Conservation (phyloP, 2,329 filamentous ascomycete genomes). For the Botryotinia narcissicola region DNA sequence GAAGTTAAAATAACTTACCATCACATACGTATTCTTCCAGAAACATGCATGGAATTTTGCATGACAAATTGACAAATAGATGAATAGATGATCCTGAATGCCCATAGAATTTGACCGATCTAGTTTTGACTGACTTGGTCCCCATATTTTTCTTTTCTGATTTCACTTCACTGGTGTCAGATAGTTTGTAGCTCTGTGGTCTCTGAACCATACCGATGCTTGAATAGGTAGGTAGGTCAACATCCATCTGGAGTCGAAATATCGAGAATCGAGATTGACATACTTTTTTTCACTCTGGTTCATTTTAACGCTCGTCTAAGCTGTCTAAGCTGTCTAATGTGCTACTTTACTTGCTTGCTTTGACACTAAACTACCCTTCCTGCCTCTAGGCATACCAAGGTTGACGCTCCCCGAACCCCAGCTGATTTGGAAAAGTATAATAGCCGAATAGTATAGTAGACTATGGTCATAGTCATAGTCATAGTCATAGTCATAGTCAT, state of each 20-base stretch:
- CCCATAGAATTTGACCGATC: background rate
- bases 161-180: background rate
- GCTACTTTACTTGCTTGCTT: slow-evolving; percentile 15
- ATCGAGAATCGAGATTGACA: background rate
- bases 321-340: background rate
- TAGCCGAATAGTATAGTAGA: background rate
- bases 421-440: slow-evolving; percentile 3
- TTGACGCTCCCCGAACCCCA: slow-evolving; percentile 18
- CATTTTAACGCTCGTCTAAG: slow-evolving; percentile 11
- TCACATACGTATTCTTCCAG: slow-evolving; percentile 17
- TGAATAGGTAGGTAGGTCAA: background rate
- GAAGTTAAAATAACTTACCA: slow-evolving; percentile 19
- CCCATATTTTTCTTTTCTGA: background rate
- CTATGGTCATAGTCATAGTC: too few relatives aligned
- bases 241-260: background rate
- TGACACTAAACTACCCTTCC: slow-evolving; percentile 9
- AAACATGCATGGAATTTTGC: slow-evolving; percentile 19
- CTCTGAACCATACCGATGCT: background rate
- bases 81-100: background rate
- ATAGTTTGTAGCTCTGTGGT: background rate
- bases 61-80: slow-evolving; percentile 11
- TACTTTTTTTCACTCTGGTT: background rate
- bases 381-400: slow-evolving; percentile 1
- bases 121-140: background rate
- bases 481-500: background rate